phyloP scores from a whole-genome alignment of 176 grass and related monocot genomes.

The Oryza glumipatula region DNA sequence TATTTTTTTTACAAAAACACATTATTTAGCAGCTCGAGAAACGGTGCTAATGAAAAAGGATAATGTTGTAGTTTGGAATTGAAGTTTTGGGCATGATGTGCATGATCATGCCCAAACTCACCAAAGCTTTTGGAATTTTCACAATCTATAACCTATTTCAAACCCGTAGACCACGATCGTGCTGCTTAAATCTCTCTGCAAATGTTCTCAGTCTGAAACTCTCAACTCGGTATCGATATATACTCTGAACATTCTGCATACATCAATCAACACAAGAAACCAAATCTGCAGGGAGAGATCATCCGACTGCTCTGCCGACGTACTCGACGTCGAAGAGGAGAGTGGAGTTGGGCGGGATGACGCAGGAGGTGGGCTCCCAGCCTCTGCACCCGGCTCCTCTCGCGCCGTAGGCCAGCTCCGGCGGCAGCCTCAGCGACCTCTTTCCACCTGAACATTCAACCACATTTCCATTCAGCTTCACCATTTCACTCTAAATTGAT shows the following conservation, averaged over 20 bases:
- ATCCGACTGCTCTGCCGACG: slow-evolving; percentile 48
- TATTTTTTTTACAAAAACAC: too few species aligned
- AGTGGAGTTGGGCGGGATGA: slow-evolving; percentile 89
- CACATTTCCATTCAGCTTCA: background rate
- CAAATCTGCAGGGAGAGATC: background rate
- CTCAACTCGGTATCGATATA: too few species aligned
- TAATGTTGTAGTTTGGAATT: too few species aligned
- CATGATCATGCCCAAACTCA: background rate
- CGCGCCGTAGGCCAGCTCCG: slow-evolving; percentile 73
- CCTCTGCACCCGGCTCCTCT: slow-evolving; percentile 86
- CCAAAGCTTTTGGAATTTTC: too few species aligned
- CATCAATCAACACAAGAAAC: background rate
- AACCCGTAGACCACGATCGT: too few species aligned
- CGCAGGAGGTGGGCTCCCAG: slow-evolving; percentile 74
- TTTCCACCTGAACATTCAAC: slow-evolving; percentile 60
- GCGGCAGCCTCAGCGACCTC: slow-evolving; percentile 82
- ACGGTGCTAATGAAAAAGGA: too few species aligned
- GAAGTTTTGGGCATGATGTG: too few species aligned
- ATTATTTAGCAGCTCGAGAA: too few species aligned
- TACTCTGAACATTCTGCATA: background rate
- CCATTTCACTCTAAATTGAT: background rate
- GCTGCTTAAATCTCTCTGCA: too few species aligned
- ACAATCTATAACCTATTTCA: too few species aligned
- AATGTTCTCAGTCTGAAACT: background rate
- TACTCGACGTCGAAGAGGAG: slow-evolving; percentile 96